phyloP scores from a whole-genome alignment of 2,329 filamentous ascomycete genomes.

The Magnaporthiopsis incrustans region DNA sequence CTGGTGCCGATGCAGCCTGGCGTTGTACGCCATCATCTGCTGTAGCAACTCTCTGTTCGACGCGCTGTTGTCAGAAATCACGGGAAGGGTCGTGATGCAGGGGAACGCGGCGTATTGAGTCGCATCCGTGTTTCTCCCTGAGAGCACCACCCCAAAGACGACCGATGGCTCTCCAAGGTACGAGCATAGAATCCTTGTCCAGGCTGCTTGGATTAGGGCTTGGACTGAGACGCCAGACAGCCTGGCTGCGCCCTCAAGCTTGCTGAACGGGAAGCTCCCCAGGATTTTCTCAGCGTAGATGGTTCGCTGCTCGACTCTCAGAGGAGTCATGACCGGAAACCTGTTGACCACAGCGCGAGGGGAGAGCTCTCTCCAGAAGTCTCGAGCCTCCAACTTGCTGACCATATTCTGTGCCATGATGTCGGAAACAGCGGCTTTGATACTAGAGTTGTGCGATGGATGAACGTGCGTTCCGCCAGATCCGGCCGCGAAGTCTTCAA shows the following conservation, averaged over 20 bases:
- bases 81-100: slow-evolving; percentile 73
- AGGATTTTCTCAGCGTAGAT: slow-evolving; percentile 26
- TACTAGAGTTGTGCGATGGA: slow-evolving; percentile 22
- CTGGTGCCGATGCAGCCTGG: slow-evolving; percentile 59
- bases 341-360: slow-evolving; percentile 49
- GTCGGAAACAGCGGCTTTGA: slow-evolving; percentile 25
- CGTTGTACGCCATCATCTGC: slow-evolving; percentile 58
- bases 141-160: slow-evolving; percentile 73
- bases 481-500: slow-evolving; percentile 46
- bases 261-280: slow-evolving; percentile 29
- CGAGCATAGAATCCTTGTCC: slow-evolving; percentile 65
- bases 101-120: slow-evolving; percentile 60
- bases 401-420: slow-evolving; percentile 30
- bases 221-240: slow-evolving; percentile 63
- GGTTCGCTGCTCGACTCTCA: slow-evolving; percentile 31
- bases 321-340: slow-evolving; percentile 71
- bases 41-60: slow-evolving; percentile 51
- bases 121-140: slow-evolving; percentile 59
- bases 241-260: slow-evolving; percentile 50
- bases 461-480: not conserved
- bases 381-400: slow-evolving; percentile 23
- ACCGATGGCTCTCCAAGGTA: slow-evolving; percentile 70
- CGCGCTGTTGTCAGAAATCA: slow-evolving; percentile 47
- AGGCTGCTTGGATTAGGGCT: slow-evolving; percentile 66
- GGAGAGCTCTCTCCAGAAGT: slow-evolving; percentile 57